Base-by-base conservation (phyloP, 169 alveolate genomes). In the Theileria sp. region DNA sequence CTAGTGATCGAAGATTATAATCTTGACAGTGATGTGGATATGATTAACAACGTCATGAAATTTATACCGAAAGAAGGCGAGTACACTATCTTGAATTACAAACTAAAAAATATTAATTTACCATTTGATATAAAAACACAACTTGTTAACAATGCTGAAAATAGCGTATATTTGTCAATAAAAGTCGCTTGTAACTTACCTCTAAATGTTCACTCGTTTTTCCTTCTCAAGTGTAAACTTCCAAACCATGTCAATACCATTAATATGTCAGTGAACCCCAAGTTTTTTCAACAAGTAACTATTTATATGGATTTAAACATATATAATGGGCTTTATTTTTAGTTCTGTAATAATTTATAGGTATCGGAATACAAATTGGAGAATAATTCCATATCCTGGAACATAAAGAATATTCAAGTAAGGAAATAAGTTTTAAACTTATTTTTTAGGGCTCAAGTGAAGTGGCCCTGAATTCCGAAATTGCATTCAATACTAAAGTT, bases 61-160 rank as follows among this genome's bases (percentile, higher is more conserved):
- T 88, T 96, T 19, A 54, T 85, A 38, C 98, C 98, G 19, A 96
- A 96, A 19, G 97, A 95, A 80, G 98, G 98, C 23, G 97, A 95
- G 82, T 93, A 93, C 66, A 92, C 93, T 66, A 95, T 94, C 28
- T 93, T 96, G 97, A 94, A 94, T 69, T 96, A 96, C 78, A 87
- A 95, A 75, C 87, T 88, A 19, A 79, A 79, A 30, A 49, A 58
- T 32, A 65, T 68, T 10, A 54, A 44, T 49, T 19, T 81, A 26
- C 87, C 84, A 17, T 86, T 86, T 15, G 54, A 67, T 8, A 38
- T 88, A 12, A 76, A 44, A 44, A 44, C 68, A n/a, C 88, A 80
- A 6, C 60, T 84, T 8, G 65, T 86, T n/a, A 83, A 86, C 23
- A 70, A 30, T 13, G 17, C 15, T 17, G 67, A 21, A 78, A 80